Evolutionary conservation across 257 asterid species (phyloP), one percentile per base, ranked within the genome.

Genomic region (Solanum bulbocastanum): DNA sequence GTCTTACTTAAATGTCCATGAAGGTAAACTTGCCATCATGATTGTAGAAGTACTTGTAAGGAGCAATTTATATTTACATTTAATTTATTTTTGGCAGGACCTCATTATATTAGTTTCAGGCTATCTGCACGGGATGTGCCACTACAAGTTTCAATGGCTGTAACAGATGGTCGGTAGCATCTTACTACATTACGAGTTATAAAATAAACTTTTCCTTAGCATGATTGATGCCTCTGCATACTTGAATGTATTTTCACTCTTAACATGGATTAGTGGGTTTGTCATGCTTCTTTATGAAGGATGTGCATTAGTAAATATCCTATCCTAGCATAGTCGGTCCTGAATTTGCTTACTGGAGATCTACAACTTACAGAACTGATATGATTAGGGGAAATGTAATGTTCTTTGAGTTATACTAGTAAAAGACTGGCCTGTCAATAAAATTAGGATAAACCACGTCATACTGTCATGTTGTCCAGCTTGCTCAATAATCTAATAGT

Each of bases 31-130:
- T 30, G 25, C 86, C 85, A 25, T 74, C 52, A 27, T 71, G 25
- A 27, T 58, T 86, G 23, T 18, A 71, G 66, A 69, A 49, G 83
- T 71, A 71, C 39, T 44, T 72, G 52, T 46, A 74, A 42, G 84
- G 37, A 42, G 39, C 40, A 27, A 79, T 79, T 79, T 79, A 15
- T 79, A 79, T 8, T 56, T 79, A 79, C 84, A 44, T 79, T 25
- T 25, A 27, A 13, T 30, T 11, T 39, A 15, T 44, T 30, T 52
- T 25, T 86, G 81, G 87, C 90, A 96, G 99, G 99, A 49, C 99
- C 99, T 62, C 99, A 97, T 88, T 94, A 93, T 88, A 95, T 97
- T 86, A 96, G 99, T 92, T 94, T 91, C 92, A 97, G 98, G 88
- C 98, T 98, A 84, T 85, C 97, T 56, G 96, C 98, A 86, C 90